Percentiles rank a stretch among this genome's conserved stretches.
Evolutionary conservation across 1,139 yeast genomes (phyloP).

Genomic region (Kurtzmaniella quercitrusa): DNA sequence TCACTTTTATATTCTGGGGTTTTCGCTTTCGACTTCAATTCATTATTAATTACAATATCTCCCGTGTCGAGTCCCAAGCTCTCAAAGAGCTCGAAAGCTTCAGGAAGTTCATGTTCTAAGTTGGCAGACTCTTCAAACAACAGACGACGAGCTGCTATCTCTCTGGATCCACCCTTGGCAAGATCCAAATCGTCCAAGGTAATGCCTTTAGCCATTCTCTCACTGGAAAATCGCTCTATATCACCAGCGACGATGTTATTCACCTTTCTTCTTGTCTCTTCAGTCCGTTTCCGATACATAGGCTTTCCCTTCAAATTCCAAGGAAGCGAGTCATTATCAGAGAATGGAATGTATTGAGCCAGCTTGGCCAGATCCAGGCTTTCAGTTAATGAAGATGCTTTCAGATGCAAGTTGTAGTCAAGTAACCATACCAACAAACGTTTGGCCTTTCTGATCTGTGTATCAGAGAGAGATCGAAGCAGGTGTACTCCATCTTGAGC

Average conservation of each 20-base stretch:
- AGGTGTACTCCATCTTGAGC: slow-evolving; percentile 19
- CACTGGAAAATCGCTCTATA: slow-evolving; percentile 18
- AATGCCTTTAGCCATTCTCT: slow-evolving; percentile 11
- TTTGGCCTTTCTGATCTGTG: slow-evolving; percentile 18
- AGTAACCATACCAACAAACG: slow-evolving; percentile 38
- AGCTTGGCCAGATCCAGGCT: slow-evolving; percentile 10
- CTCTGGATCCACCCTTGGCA: background rate
- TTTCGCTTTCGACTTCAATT: background rate
- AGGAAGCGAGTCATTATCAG: slow-evolving; percentile 29
- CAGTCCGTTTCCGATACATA: background rate
- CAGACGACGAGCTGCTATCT: background rate
- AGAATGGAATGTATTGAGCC: slow-evolving; percentile 19
- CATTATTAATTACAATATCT: background rate
- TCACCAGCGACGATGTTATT: slow-evolving; percentile 15
- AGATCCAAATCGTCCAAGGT: background rate
- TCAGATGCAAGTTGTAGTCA: slow-evolving; percentile 29
- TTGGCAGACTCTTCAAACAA: background rate
- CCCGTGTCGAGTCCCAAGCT: background rate
- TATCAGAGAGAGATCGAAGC: slow-evolving; percentile 26
- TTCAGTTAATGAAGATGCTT: slow-evolving; percentile 15
- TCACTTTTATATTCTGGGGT: too few relatives aligned
- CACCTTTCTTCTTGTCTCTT: background rate
- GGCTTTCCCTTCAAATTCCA: slow-evolving; percentile 23
- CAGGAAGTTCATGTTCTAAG: background rate
- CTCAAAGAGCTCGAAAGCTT: background rate